Evolutionary conservation across 1,284 basidiomycete genomes (phyloP), one percentile per base, ranked within the genome.

Genomic region (Cryptococcus sp.): DNA sequence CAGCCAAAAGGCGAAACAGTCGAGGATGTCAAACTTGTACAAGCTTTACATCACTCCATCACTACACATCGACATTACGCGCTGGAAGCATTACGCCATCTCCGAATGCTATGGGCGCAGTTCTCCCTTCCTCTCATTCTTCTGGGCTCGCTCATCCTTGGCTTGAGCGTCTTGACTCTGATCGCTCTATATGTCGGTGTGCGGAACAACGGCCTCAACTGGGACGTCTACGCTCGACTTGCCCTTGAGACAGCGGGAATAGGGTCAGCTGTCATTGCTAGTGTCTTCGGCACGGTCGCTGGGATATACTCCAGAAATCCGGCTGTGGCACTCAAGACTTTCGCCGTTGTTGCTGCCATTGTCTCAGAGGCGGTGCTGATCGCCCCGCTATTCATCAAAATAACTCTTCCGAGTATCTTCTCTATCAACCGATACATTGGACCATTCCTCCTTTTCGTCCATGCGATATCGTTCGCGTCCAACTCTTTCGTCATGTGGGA

Each of bases 401-500:
- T 65, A n/a, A 46, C 60, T 0, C 13, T 45, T 4, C 41, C 50
- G 16, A 40, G 45, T 13, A 47, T 66, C 3, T 67, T 68, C 56
- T 52, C 58, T 7, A 61, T 76, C 49, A 60, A 67, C 22, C 62
- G 66, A 39, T 61, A 64, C 69, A 50, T 83, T 80, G 52, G 73
- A 75, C 56, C 83, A 79, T 20, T 88, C 25, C 74, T 84, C 44
- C 83, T 90, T 50, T 61, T 86, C 57, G 78, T 92, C 6, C 90
- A 94, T 66, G 78, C 86, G 2, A 55, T 88, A 5, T 82, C 87
- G 3, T 92, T 93, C 76, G 83, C 88, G 13, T 93, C 91, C 23
- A 99, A 98, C 80, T 96, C 93, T 0, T 96, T 91, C 80, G 90
- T 90, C 35, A 86, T 99, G 74, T 97, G 93, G 90, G 96, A 99